Conservation (phyloP, 352 stramenopile genomes). For the Phytophthora tentaculata region DNA sequence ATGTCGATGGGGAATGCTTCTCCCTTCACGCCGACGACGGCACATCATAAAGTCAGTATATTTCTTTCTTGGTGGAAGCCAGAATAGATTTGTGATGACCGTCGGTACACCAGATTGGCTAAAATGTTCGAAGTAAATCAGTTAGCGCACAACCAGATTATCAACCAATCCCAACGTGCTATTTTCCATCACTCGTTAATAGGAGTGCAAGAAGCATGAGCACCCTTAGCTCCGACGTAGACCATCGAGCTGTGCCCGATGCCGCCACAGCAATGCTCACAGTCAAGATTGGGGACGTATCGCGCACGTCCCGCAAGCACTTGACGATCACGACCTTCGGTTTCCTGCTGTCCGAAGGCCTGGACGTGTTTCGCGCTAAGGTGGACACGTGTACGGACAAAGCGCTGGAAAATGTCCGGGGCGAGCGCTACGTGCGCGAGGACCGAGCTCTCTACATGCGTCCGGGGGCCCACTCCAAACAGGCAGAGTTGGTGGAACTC, state of each 20-base stretch:
- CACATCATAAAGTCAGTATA: too few relatives aligned
- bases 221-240: conserved; percentile 10
- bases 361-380: conserved; percentile 78
- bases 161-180: not conserved
- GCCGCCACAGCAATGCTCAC: conserved; percentile 71
- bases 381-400: conserved; percentile 61
- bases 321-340: conserved; percentile 63
- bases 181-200: conserved; percentile 6
- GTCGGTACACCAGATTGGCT: too few relatives aligned
- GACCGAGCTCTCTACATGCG: conserved; percentile 81
- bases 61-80: too few relatives aligned
- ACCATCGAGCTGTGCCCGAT: conserved; percentile 52
- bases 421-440: conserved; percentile 61
- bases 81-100: too few relatives aligned
- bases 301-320: conserved; percentile 74
- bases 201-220: conserved; percentile 26
- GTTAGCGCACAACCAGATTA: too few relatives aligned
- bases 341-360: conserved; percentile 74
- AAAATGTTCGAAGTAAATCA: too few relatives aligned
- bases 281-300: conserved; percentile 79
- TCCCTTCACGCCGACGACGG: too few relatives aligned
- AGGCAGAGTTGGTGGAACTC: conserved; percentile 80
- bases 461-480: conserved; percentile 77
- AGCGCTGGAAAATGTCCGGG: conserved; percentile 50
- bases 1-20: too few relatives aligned